Base-by-base conservation (phyloP, 1,139 yeast species). In the Tardiomyces blankii region DNA sequence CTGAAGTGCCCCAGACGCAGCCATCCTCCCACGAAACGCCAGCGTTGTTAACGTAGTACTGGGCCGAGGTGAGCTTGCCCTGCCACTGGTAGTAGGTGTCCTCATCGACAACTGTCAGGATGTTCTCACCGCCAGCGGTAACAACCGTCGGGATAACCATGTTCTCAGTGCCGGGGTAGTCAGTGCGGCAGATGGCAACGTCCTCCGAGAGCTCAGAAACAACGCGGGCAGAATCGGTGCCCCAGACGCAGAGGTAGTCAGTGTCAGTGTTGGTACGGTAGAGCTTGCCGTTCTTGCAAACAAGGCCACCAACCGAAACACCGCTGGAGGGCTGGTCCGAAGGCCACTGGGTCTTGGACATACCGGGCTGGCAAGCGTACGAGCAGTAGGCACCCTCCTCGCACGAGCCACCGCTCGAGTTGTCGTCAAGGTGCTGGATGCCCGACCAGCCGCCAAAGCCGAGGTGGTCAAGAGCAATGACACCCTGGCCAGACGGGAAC, bases 281-380 rank as follows among this genome's bases (percentile, higher is more conserved):
- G 58, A 88, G 77, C 68, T 75, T 76, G 54, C 96, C 96, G 53
- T 55, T 52, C 65, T 79, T 75, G 76, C 97, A 88, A 55, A 66
- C 62, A 60, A 88, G 76, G 60, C 96, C 97, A 68, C 96, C 97
- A 54, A 88, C 80, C 44, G 95, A 83, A 48, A 82, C 85, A 68
- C 96, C 96, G 63, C 73, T 77, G 48, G 82, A 55, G 44, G 96
- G 96, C 72, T 88, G 97, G 49, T 66, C 60, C 46, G 78, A 65
- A 48, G 96, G 96, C 95, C 95, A 89, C 72, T 88, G 97, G 49
- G 96, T 86, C 80, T 88, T 88, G 65, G 95, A 82, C 93, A 83
- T 83, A 73, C 96, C 97, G 41, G 95, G 77, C 70, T 84, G 87
- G 74, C 97, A 88, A 48, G 96, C 95, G 68, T 88, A 89, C 52